Conservation (phyloP, 2,329 filamentous ascomycete genomes). For the Claviceps fusiformis region DNA sequence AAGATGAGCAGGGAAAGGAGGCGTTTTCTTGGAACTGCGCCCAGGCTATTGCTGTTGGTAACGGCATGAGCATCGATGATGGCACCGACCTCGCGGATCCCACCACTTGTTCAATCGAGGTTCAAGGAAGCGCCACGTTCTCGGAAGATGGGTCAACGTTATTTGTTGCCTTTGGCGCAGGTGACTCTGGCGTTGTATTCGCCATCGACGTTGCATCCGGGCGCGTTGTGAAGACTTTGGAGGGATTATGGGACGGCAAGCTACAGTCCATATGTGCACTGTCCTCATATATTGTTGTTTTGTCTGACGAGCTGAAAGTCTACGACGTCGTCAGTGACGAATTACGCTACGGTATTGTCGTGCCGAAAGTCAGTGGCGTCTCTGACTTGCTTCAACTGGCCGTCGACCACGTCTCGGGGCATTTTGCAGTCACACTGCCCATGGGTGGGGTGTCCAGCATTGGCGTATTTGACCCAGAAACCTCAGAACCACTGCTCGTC, state of each 20-base stretch:
- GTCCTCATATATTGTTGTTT: slow-evolving; percentile 58
- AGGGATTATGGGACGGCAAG: slow-evolving; percentile 51
- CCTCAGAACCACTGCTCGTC: slow-evolving; percentile 44
- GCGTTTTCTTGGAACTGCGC: slow-evolving; percentile 65
- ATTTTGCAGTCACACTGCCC: slow-evolving; percentile 50
- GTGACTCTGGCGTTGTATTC: slow-evolving; percentile 50
- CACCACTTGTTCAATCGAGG: slow-evolving; percentile 16
- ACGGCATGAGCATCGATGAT: slow-evolving; percentile 31
- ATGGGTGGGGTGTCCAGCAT: slow-evolving; percentile 37
- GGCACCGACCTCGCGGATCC: slow-evolving; percentile 14
- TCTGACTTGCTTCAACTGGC: slow-evolving; percentile 50
- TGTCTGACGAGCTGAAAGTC: slow-evolving; percentile 61
- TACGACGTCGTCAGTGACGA: slow-evolving; percentile 77
- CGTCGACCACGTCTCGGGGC: slow-evolving; percentile 51
- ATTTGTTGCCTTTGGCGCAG: slow-evolving; percentile 49
- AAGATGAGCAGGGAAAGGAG: slow-evolving; percentile 41
- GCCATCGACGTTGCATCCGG: slow-evolving; percentile 64
- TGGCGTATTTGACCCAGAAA: slow-evolving; percentile 52
- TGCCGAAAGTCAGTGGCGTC: slow-evolving; percentile 30
- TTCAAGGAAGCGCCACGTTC: slow-evolving; percentile 58
- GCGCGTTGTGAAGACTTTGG: slow-evolving; percentile 49
- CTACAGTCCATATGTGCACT: slow-evolving; percentile 59
- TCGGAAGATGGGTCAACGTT: slow-evolving; percentile 75
- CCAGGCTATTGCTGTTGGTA: slow-evolving; percentile 40
- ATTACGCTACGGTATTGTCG: slow-evolving; percentile 50